Evolutionary conservation across 1,284 basidiomycete genomes (phyloP).

Genomic region (Pholiota adiposa): DNA sequence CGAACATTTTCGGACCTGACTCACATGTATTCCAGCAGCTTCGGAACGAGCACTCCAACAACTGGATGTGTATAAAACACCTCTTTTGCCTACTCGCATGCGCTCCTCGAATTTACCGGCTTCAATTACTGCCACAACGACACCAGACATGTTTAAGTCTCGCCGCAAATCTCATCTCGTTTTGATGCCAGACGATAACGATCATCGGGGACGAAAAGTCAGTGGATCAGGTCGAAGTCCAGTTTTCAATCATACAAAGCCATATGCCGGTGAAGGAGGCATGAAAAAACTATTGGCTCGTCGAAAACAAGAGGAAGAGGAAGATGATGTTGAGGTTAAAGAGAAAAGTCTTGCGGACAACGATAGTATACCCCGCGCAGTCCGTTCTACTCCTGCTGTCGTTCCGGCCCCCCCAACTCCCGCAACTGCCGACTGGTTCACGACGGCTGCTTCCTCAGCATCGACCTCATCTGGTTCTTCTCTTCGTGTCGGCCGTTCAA

Average conservation of each 20-base stretch:
- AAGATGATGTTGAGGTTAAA: conserved; percentile 35
- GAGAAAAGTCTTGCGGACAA: conserved; percentile 27
- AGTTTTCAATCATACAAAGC: conserved; percentile 58
- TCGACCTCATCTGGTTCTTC: conserved; percentile 46
- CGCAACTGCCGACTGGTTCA: conserved; percentile 35
- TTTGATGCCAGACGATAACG: conserved; percentile 59
- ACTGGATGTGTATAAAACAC: conserved; percentile 76
- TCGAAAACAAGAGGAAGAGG: conserved; percentile 42
- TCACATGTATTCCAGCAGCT: conserved; percentile 44
- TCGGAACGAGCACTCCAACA: conserved; percentile 70
- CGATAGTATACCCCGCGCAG: conserved; percentile 16
- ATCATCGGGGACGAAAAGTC: conserved; percentile 36
- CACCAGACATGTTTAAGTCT: conserved; percentile 67
- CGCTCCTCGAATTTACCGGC: conserved; percentile 42
- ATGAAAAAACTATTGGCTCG: conserved; percentile 75
- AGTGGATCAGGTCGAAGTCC: conserved; percentile 30
- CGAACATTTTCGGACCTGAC: conserved; percentile 27
- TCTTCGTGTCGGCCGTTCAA: conserved; percentile 66
- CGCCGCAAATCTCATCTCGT: conserved; percentile 58
- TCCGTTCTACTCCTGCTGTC: conserved; percentile 8
- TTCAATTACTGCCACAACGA: conserved; percentile 34
- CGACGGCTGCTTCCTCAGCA: conserved; percentile 29
- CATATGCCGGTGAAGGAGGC: conserved; percentile 74
- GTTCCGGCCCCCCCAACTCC: conserved; percentile 28
- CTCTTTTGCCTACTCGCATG: conserved; percentile 69